phyloP scores from a whole-genome alignment of 306 rosid genomes.

The Prunus dulcis region DNA sequence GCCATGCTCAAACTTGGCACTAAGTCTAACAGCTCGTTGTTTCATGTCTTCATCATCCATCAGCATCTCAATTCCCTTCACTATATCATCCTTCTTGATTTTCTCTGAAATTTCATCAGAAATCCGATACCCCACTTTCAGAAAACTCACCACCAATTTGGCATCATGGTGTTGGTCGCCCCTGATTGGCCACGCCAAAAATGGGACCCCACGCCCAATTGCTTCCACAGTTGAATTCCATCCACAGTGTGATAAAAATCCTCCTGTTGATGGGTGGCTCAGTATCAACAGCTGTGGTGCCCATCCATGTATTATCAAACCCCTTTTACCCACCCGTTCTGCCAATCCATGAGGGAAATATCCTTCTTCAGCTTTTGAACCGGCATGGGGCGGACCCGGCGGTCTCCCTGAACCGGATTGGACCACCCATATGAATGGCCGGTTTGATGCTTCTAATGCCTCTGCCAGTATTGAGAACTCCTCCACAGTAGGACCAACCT shows the following conservation, averaged over 20 bases:
- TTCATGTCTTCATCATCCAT: conserved; percentile 41
- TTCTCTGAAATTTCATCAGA: conserved; percentile 24
- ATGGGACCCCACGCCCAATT: conserved; percentile 56
- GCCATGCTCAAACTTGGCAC: conserved; percentile 39
- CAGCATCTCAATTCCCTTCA: conserved; percentile 42
- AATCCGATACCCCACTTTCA: conserved; percentile 43
- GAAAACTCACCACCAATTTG: conserved; percentile 42
- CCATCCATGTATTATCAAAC: conserved; percentile 69
- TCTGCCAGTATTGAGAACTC: conserved; percentile 32
- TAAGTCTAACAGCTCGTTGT: conserved; percentile 20
- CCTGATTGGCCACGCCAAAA: conserved; percentile 63
- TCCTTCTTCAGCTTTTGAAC: conserved; percentile 14
- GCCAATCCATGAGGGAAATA: conserved; percentile 49
- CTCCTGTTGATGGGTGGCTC: conserved; percentile 70
- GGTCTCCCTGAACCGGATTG: conserved; percentile 41
- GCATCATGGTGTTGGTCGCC: conserved; percentile 57
- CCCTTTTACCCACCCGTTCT: conserved; percentile 36
- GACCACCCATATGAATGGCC: conserved; percentile 56
- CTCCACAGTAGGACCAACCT: conserved; percentile 46
- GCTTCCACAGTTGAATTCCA: conserved; percentile 75
- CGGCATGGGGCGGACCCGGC: conserved; percentile 17
- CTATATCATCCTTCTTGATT: conserved; percentile 36
- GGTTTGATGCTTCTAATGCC: conserved; percentile 38
- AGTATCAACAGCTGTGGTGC: conserved; percentile 73
- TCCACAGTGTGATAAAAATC: conserved; percentile 66